Evolutionary conservation across 129 eudicot genomes (phyloP).

Genomic region (Daucus carota): DNA sequence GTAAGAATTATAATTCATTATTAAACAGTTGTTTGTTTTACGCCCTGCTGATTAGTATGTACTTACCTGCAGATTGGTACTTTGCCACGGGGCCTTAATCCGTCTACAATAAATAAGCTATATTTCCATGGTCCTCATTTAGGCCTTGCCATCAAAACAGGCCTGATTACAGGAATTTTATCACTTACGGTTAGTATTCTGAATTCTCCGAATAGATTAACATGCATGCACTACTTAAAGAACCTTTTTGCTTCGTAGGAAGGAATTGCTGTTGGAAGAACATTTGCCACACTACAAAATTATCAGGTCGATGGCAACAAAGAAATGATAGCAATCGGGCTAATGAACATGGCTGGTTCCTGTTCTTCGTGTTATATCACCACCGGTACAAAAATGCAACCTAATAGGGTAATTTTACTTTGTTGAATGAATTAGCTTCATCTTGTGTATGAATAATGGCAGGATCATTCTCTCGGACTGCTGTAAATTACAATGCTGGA

Average conservation of each 20-base stretch:
- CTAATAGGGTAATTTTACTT: neutral
- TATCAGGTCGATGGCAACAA: slow-evolving; percentile 98
- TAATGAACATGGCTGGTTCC: slow-evolving; percentile 96
- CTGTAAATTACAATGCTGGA: slow-evolving; percentile 74
- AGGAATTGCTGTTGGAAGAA: slow-evolving; percentile 97
- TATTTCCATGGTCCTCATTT: slow-evolving; percentile 55
- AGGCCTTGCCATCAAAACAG: slow-evolving; percentile 74
- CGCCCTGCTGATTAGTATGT: neutral
- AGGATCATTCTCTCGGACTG: slow-evolving; percentile 48
- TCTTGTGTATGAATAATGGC: neutral
- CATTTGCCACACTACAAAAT: slow-evolving; percentile 73
- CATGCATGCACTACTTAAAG: neutral
- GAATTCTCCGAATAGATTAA: neutral
- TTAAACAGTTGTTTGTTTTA: neutral
- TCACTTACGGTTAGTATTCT: slow-evolving; percentile 71
- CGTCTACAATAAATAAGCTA: slow-evolving; percentile 78
- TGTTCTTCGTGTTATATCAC: slow-evolving; percentile 91
- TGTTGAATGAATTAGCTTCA: neutral
- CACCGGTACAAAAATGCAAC: slow-evolving; percentile 39
- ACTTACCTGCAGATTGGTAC: slow-evolving; percentile 81
- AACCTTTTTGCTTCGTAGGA: slow-evolving; percentile 35
- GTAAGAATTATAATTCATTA: slow-evolving; percentile 30
- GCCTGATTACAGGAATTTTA: slow-evolving; percentile 82
- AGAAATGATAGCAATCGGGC: slow-evolving; percentile 93
- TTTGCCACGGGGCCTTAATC: slow-evolving; percentile 74